These are phyloP conservation scores for Agrocybe pediades DNA, from an alignment of 768 basidiomycete species.

Conservation along the genomic window DNA sequence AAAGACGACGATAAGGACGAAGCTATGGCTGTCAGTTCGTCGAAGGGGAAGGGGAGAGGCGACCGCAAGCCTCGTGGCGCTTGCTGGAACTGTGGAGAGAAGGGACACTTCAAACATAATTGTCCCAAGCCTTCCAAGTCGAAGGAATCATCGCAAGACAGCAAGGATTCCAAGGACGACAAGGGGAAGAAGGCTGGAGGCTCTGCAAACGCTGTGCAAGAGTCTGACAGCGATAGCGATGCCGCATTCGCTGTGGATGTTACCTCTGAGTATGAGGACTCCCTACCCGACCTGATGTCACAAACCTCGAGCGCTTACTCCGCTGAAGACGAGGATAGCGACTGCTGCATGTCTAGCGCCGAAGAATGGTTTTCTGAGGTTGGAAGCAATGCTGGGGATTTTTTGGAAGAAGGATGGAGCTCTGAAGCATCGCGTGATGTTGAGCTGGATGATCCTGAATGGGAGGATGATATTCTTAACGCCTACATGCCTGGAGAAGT, in stretches of 20 bases:
- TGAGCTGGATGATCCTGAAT: conserved; percentile 2
- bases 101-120: conserved; percentile 21
- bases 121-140: conserved; percentile 13
- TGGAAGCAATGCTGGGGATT: conserved; percentile 5
- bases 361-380: conserved; percentile 12
- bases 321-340: conserved; percentile 9
- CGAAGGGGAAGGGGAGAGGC: conserved; percentile 7
- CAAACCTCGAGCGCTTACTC: no score
- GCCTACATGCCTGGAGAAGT: background rate
- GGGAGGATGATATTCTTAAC: background rate
- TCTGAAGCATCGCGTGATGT: no score
- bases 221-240: no score
- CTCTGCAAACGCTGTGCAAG: no score
- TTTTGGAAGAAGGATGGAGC: conserved; percentile 8
- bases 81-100: conserved; percentile 29
- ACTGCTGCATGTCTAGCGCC: conserved; percentile 7
- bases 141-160: background rate
- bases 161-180: conserved; percentile 2
- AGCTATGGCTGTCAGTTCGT: conserved; percentile 12
- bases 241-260: no score
- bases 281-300: no score
- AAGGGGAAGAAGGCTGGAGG: no score
- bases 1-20: no score
- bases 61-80: background rate
- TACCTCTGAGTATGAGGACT: no score